Percentiles rank a stretch among this genome's conserved stretches.
These are phyloP conservation scores for Termitomyces bulborhizus DNA, from an alignment of 768 basidiomycete species.

Conservation along the genomic window DNA sequence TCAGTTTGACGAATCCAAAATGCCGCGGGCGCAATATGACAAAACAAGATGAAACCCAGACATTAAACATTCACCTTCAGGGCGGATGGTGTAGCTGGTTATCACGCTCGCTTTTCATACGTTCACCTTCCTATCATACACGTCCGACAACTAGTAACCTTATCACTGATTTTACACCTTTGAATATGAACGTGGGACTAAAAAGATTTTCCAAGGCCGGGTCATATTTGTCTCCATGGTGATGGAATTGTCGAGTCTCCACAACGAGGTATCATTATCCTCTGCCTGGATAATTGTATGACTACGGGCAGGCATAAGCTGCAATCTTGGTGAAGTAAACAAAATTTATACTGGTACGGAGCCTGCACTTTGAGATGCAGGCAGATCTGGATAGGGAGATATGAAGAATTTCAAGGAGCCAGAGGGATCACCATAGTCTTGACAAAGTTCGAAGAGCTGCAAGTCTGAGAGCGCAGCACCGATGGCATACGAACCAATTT, in stretches of 20 bases:
- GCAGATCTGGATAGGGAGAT: slow-evolving; percentile 38
- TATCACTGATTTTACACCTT: neutral
- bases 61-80: slow-evolving; percentile 2
- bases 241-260: neutral
- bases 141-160: slow-evolving; percentile 7
- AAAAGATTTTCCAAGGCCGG: too few species aligned
- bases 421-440: slow-evolving; percentile 37
- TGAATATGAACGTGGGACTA: too few species aligned
- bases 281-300: slow-evolving; percentile 7
- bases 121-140: slow-evolving; percentile 14
- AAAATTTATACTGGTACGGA: slow-evolving; percentile 12
- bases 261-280: slow-evolving; percentile 4
- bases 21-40: neutral
- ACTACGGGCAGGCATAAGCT: slow-evolving; percentile 2
- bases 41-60: neutral
- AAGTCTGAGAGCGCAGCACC: slow-evolving; percentile 34
- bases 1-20: slow-evolving; percentile 9
- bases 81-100: too few species aligned
- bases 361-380: slow-evolving; percentile 18
- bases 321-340: neutral
- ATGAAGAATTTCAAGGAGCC: slow-evolving; percentile 48
- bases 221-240: neutral
- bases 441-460: slow-evolving; percentile 34
- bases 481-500: slow-evolving; percentile 39
- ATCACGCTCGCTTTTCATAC: too few species aligned